Percentiles rank a stretch among this genome's conserved stretches.
phyloP scores from a whole-genome alignment of 2,329 filamentous ascomycete species.

The Paecilomyces sp. region DNA sequence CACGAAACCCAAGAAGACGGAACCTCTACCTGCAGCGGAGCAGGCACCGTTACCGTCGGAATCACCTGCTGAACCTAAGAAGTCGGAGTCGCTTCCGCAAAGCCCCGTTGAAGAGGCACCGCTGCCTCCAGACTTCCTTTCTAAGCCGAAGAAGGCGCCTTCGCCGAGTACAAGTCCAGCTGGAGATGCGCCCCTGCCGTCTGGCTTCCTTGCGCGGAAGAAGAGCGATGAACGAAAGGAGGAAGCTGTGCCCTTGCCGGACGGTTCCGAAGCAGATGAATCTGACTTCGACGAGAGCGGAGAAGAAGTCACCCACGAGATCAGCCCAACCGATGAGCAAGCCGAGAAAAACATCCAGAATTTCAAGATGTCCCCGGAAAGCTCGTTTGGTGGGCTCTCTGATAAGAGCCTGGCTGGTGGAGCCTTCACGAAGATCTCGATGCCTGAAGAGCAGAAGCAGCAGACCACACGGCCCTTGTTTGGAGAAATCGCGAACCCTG shows the following conservation, averaged over 20 bases:
- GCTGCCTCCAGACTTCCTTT: conserved; percentile 17
- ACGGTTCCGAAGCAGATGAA: conserved; percentile 26
- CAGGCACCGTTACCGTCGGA: conserved; percentile 22
- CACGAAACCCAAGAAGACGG: conserved; percentile 6
- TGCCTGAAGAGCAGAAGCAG: conserved; percentile 19
- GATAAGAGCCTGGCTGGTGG: conserved; percentile 32
- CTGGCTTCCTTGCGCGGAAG: conserved; percentile 9
- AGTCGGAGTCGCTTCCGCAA: conserved; percentile 1
- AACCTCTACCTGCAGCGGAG: conserved; percentile 6
- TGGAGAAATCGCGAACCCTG: conserved; percentile 36
- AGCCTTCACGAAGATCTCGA: conserved; percentile 31
- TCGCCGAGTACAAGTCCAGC: background rate
- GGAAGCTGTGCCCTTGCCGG: conserved; percentile 22
- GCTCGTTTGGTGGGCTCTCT: conserved; percentile 34
- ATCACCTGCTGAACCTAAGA: conserved; percentile 15
- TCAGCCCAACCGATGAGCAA: conserved; percentile 21
- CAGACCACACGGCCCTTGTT: conserved; percentile 30
- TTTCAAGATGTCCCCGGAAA: conserved; percentile 35
- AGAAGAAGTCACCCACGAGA: conserved; percentile 38
- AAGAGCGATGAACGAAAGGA: conserved; percentile 10
- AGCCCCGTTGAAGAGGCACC: conserved; percentile 15
- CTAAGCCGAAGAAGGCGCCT: conserved; percentile 5
- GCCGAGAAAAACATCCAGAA: conserved; percentile 23
- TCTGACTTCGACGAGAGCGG: conserved; percentile 41
- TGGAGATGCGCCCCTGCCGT: background rate